Evolutionary conservation across 768 basidiomycete genomes (phyloP), one percentile per base, ranked within the genome.

Genomic region (Kwoniella sp.): DNA sequence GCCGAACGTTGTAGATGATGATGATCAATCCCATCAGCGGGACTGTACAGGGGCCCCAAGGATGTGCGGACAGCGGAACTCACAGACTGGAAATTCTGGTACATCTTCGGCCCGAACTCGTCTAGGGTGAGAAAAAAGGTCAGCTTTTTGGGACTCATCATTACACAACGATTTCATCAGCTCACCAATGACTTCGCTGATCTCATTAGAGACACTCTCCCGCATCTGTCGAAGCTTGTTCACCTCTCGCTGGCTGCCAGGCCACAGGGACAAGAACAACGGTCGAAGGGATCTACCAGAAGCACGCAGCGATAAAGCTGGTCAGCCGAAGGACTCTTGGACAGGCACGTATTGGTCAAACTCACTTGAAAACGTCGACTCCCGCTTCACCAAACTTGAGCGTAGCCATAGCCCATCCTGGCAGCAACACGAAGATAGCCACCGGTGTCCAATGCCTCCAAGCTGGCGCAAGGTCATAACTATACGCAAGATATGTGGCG

Each of bases 361-460:
- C 90, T 71, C 73, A 94, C 93, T 97, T 97, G 59, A 93, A 84
- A 28, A 98, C 93, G 74, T 98, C 95, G 87, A 96, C 89, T 25
- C 94, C 95, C 34, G 94, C 95, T 79, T 98, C 95, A 48, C 95
- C 95, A 74, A 98, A 98, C 81, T 96, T 95, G 58, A 98, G 85
- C 5, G 95, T 92, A 4, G 92, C 91, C 74, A 90, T 91, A 61
- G 91, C 93, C 84, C 95, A 89, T 79, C 91, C 87, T 15, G 95
- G 95, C 30, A 97, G 81, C 1, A 87, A 83, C 22, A 86, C 82
- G 63, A 90, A 83, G 61, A 93, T 88, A 9, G 90, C 75, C 72
- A 93, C 85, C 0, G 95, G 95, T 1, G 92, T 89, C 82, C 85
- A 86, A 25, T 92, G 81, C 67, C 84, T 85, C 85, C 87, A 89